Percentiles rank a stretch among this genome's conserved stretches.
These are phyloP conservation scores for Maudiozyma turicensis DNA, from an alignment of 805 yeast genomes.

Conservation along the genomic window DNA sequence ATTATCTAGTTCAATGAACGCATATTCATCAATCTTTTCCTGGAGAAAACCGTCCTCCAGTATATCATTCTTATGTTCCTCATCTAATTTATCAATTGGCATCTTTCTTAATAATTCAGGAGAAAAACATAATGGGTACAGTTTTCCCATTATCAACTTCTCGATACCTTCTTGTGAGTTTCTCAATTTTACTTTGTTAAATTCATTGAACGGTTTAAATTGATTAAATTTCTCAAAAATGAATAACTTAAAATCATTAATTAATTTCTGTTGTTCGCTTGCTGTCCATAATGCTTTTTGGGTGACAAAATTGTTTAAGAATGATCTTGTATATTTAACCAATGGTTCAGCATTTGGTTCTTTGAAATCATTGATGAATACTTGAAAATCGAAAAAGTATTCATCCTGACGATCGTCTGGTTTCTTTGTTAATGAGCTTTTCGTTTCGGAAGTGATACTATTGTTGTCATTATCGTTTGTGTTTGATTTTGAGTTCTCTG, in stretches of 20 bases:
- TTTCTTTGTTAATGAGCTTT: not conserved
- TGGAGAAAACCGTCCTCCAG: conserved; percentile 45
- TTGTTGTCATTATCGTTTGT: not conserved
- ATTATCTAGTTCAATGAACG: conserved; percentile 66
- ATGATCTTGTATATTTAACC: conserved; percentile 76
- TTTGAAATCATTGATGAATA: conserved; percentile 62
- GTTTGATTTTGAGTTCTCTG: not conserved
- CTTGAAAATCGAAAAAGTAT: conserved; percentile 68
- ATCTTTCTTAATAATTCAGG: conserved; percentile 36
- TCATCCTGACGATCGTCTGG: conserved; percentile 9
- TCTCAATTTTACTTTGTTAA: conserved; percentile 49
- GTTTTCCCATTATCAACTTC: conserved; percentile 79
- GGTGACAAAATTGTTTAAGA: conserved; percentile 56
- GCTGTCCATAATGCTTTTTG: conserved; percentile 59
- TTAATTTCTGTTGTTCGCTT: conserved; percentile 67
- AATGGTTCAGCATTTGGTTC: conserved; percentile 78
- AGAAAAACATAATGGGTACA: conserved; percentile 70
- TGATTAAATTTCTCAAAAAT: conserved; percentile 51
- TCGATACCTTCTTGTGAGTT: conserved; percentile 89
- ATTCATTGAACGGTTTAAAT: conserved; percentile 64
- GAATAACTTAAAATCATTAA: conserved; percentile 67
- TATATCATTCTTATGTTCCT: conserved; percentile 54
- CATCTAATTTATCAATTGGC: conserved; percentile 31
- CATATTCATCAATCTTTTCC: conserved; percentile 48
- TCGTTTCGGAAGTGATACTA: not conserved